Evolutionary conservation across 176 grass and related monocot species (phyloP).

Genomic region (Hordeum marinum): DNA sequence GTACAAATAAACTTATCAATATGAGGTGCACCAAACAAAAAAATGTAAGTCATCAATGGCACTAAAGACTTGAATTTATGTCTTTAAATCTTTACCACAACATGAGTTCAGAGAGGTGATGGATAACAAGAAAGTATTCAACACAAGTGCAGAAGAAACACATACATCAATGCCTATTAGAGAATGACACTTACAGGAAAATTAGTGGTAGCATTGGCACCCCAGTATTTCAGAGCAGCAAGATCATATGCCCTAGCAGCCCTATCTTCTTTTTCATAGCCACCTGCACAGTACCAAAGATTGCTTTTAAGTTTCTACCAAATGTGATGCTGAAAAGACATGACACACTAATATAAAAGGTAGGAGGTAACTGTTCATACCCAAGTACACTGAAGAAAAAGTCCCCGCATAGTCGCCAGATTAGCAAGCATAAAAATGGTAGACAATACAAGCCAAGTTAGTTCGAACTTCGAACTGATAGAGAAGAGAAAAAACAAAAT

Average conservation of each 20-base stretch:
- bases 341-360: not conserved
- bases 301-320: not conserved
- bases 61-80: constrained; percentile 1
- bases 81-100: not conserved
- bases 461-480: constrained; percentile 13
- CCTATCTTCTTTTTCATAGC: constrained; percentile 89
- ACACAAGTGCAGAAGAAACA: not conserved
- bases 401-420: not conserved
- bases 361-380: constrained; percentile 32
- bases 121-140: not conserved
- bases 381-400: constrained; percentile 72
- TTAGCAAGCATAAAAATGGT: constrained; percentile 15
- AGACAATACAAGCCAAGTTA: constrained; percentile 28
- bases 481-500: not conserved
- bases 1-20: not conserved
- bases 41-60: not conserved
- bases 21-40: not conserved
- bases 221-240: constrained; percentile 93
- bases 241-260: constrained; percentile 93
- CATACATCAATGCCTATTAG: not conserved
- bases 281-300: constrained; percentile 49
- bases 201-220: constrained; percentile 62
- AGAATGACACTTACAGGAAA: constrained; percentile 45
- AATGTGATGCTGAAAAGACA: not conserved
- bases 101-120: not conserved